Conservation (phyloP, 2,329 filamentous ascomycete genomes). For the Byssoonygena ceratinophila region DNA sequence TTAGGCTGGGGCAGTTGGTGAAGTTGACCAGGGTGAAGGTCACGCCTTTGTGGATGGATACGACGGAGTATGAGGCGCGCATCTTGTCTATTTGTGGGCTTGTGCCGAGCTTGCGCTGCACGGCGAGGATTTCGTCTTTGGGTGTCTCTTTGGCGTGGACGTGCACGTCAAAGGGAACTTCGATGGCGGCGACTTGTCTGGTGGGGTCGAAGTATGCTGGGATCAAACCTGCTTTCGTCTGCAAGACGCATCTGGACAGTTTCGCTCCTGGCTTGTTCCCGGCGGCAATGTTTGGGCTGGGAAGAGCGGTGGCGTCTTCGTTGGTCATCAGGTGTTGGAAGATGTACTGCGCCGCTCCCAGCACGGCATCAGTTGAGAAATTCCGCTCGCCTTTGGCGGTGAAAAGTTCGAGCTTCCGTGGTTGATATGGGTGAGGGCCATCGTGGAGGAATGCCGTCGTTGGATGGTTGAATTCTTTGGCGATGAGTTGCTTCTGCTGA, state of each 20-base stretch:
- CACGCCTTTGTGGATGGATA: conserved; percentile 63
- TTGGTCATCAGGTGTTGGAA: conserved; percentile 21
- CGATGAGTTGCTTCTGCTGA: conserved; percentile 48
- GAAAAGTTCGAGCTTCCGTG: conserved; percentile 50
- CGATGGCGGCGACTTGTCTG: conserved; percentile 44
- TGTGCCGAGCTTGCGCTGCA: conserved; percentile 21
- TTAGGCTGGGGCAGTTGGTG: conserved; percentile 21
- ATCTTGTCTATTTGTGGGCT: conserved; percentile 21
- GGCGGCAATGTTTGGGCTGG: conserved; percentile 1
- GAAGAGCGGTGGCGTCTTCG: conserved; percentile 6
- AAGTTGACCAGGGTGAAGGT: conserved; percentile 34
- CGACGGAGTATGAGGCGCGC: conserved; percentile 38
- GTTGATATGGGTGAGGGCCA: conserved; percentile 24
- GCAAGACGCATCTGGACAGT: conserved; percentile 14
- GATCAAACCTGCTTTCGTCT: conserved; percentile 31
- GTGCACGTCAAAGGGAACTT: conserved; percentile 58
- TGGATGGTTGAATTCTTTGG: conserved; percentile 54
- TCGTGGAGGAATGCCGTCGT: conserved; percentile 55
- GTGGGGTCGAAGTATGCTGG: conserved; percentile 32
- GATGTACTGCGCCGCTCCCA: conserved; percentile 47
- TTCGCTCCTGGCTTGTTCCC: conserved; percentile 1
- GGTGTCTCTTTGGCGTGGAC: conserved; percentile 41
- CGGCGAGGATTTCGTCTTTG: conserved; percentile 21
- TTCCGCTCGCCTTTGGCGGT: conserved; percentile 45
- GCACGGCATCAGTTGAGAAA: conserved; percentile 54